Conservation (phyloP, 177 flowering plant genomes). For the Vitis hybrid region DNA sequence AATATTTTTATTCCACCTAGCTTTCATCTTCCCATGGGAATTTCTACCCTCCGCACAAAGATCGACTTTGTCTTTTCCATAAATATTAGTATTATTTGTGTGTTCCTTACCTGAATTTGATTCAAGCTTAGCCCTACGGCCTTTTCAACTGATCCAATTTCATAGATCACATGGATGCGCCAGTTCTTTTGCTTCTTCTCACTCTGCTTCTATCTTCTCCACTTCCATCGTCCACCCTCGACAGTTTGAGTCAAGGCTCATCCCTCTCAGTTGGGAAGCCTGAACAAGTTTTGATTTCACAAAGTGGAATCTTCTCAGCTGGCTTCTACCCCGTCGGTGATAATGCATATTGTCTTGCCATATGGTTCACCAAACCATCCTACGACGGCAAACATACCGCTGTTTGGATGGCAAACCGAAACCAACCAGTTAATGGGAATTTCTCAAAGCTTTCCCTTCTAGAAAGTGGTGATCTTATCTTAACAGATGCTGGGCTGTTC, state of each 20-base stretch:
- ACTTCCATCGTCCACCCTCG: neutral
- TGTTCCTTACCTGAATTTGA: neutral
- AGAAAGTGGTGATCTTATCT: slow-evolving; percentile 9
- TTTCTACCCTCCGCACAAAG: no score
- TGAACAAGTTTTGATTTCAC: slow-evolving; percentile 19
- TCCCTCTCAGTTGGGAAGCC: slow-evolving; percentile 24
- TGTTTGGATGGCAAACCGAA: slow-evolving; percentile 46
- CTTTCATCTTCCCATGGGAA: no score
- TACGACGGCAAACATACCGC: neutral
- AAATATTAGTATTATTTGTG: no score
- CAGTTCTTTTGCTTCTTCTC: neutral
- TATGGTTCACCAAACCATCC: slow-evolving; percentile 30
- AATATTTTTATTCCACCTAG: no score
- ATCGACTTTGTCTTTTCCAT: no score
- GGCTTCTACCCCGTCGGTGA: slow-evolving; percentile 35
- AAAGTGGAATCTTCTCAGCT: slow-evolving; percentile 19
- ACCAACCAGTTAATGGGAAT: slow-evolving; percentile 36
- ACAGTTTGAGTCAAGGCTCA: slow-evolving; percentile 22
- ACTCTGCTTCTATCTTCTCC: neutral
- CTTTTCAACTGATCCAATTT: no score
- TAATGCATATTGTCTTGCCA: slow-evolving; percentile 34
- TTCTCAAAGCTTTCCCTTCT: neutral
- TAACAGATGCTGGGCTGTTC: neutral
- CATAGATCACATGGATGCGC: no score
- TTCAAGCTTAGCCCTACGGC: neutral